These are phyloP conservation scores for Rhodotorula sp. DNA, from an alignment of 1,284 basidiomycete genomes.

Conservation along the genomic window DNA sequence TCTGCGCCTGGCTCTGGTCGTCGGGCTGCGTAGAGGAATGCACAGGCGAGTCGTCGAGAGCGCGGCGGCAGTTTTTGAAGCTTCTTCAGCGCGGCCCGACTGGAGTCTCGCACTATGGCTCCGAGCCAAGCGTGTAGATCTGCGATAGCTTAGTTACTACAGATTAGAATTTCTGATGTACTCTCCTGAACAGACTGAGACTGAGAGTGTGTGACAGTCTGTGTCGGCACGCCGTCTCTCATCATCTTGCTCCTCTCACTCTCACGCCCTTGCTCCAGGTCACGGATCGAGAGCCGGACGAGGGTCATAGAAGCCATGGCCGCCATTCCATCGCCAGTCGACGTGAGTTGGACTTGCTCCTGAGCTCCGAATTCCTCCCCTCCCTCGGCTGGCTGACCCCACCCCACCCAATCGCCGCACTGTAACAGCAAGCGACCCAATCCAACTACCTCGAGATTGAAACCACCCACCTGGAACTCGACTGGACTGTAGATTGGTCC, in stretches of 20 bases:
- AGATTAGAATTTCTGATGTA: no score
- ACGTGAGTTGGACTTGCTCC: neutral
- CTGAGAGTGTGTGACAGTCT: no score
- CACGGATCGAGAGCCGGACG: neutral
- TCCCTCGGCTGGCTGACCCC: neutral
- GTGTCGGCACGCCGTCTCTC: no score
- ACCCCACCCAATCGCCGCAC: neutral
- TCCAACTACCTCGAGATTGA: conserved; percentile 72
- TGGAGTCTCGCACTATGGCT: no score
- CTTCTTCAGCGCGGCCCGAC: no score
- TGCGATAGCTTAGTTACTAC: no score
- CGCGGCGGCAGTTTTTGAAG: no score
- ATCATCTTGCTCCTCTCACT: no score
- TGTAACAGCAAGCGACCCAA: conserved; percentile 53
- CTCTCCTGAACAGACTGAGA: no score
- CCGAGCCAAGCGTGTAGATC: no score
- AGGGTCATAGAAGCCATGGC: neutral
- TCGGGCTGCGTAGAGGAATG: no score
- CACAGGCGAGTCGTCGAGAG: no score
- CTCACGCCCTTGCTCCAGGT: neutral
- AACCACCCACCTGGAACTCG: conserved; percentile 68
- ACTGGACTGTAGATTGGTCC: conserved; percentile 81
- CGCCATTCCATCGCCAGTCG: neutral
- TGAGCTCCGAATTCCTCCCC: neutral
- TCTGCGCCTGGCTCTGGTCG: neutral